Evolutionary conservation across 805 yeast species (phyloP).

Genomic region (Kuraishia piskuri): DNA sequence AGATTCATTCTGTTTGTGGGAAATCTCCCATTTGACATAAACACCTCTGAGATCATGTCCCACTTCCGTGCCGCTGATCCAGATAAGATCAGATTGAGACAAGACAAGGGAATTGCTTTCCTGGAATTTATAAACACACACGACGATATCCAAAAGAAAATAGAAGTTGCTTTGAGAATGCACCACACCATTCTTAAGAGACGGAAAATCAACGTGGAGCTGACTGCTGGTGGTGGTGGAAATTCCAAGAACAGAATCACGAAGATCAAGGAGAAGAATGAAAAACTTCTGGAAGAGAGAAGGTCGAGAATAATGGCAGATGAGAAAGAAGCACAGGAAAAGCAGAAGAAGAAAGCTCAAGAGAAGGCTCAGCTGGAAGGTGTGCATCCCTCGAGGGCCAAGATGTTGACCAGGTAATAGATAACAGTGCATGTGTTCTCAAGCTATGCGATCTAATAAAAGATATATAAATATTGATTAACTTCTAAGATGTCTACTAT

Average conservation of each 20-base stretch:
- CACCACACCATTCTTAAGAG: conserved; percentile 67
- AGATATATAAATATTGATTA: too few species aligned
- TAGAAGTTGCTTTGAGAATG: conserved; percentile 78
- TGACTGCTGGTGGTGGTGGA: conserved; percentile 98
- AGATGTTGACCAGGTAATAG: conserved; percentile 23
- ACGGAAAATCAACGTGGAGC: conserved; percentile 86
- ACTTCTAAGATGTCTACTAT: not conserved
- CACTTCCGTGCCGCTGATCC: conserved; percentile 76
- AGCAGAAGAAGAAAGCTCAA: conserved; percentile 16
- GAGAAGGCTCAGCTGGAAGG: conserved; percentile 18
- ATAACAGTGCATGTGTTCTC: not conserved
- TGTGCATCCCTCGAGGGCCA: conserved; percentile 65
- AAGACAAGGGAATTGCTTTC: conserved; percentile 87
- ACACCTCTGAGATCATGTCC: conserved; percentile 48
- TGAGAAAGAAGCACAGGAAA: conserved; percentile 29
- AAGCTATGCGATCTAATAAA: too few species aligned
- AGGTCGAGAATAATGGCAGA: conserved; percentile 43
- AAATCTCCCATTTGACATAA: conserved; percentile 69
- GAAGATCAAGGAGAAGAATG: conserved; percentile 76
- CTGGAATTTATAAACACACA: conserved; percentile 62
- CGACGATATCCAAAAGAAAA: conserved; percentile 60
- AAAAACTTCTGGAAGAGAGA: conserved; percentile 63
- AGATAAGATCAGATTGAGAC: conserved; percentile 66
- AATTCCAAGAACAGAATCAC: conserved; percentile 59
- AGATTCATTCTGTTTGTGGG: conserved; percentile 86